Percentiles rank a stretch among this genome's conserved stretches.
Evolutionary conservation across 148 eudicot genomes (phyloP).

Genomic region (Silene latifolia): DNA sequence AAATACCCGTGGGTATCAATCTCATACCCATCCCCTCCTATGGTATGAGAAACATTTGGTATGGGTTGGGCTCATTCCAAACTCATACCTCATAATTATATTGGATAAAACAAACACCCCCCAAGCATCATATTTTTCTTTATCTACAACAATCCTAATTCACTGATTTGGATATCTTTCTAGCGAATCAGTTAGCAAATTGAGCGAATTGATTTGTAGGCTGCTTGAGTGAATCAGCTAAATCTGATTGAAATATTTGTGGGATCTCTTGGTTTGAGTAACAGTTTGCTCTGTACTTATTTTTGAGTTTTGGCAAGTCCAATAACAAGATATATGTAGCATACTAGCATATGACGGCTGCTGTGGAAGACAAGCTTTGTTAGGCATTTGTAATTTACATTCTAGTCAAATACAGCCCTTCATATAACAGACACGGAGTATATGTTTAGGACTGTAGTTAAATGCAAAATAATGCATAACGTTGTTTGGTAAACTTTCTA

Average conservation of each 20-base stretch:
- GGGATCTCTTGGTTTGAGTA: background rate
- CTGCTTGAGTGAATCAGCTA: no score
- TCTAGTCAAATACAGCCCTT: background rate
- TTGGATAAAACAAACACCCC: no score
- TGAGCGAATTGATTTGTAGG: background rate
- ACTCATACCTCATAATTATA: no score
- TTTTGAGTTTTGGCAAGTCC: constrained; percentile 1
- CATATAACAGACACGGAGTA: background rate
- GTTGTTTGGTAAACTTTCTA: background rate
- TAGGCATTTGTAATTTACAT: background rate
- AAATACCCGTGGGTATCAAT: no score
- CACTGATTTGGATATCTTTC: background rate
- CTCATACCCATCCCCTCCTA: no score
- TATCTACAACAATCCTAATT: background rate
- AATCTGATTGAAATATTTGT: background rate
- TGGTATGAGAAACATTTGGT: no score
- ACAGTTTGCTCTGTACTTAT: background rate
- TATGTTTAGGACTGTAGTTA: background rate
- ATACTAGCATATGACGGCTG: background rate
- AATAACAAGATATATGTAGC: background rate
- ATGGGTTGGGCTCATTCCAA: no score
- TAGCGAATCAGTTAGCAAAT: background rate
- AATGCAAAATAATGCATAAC: background rate
- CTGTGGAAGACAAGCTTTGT: background rate
- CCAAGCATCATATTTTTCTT: no score